Conservation (phyloP, 192 early-diverging fungal genomes). For the Gaertneriomyces sp. region DNA sequence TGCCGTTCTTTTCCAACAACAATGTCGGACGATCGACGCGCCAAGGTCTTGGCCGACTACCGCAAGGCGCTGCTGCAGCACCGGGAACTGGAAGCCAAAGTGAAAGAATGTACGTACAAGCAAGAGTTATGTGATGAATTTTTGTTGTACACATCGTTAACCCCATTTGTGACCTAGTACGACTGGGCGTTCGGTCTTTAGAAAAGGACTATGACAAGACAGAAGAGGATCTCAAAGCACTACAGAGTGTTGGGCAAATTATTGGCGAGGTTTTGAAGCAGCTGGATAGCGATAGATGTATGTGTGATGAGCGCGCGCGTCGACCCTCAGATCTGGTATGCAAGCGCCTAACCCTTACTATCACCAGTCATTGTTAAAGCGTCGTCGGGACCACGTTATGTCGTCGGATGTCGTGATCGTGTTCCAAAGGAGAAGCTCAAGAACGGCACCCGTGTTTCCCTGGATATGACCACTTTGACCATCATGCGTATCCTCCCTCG, state of each 20-base stretch:
- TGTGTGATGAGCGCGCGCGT: conserved; percentile 22
- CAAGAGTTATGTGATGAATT: too few relatives aligned
- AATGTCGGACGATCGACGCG: conserved; percentile 60
- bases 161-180: conserved; percentile 50
- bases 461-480: conserved; percentile 99
- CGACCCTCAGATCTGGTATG: background rate
- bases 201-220: conserved; percentile 93
- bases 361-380: conserved; percentile 91
- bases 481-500: conserved; percentile 98
- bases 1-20: conserved; percentile 10
- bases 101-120: conserved; percentile 76
- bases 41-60: conserved; percentile 80
- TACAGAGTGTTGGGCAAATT: conserved; percentile 99
- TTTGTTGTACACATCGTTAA: too few relatives aligned
- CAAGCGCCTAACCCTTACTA: conserved; percentile 1
- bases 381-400: conserved; percentile 93
- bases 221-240: conserved; percentile 95
- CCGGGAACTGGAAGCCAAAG: conserved; percentile 90
- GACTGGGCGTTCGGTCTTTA: conserved; percentile 76
- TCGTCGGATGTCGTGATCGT: conserved; percentile 93
- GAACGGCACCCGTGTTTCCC: conserved; percentile 93
- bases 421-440: conserved; percentile 94
- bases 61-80: conserved; percentile 87
- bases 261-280: conserved; percentile 98
- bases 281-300: conserved; percentile 93